Percentiles rank a stretch among this genome's conserved stretches.
These are phyloP conservation scores for Fusarium brevicatenulatum DNA, from an alignment of 2,329 filamentous ascomycete genomes.

Conservation along the genomic window DNA sequence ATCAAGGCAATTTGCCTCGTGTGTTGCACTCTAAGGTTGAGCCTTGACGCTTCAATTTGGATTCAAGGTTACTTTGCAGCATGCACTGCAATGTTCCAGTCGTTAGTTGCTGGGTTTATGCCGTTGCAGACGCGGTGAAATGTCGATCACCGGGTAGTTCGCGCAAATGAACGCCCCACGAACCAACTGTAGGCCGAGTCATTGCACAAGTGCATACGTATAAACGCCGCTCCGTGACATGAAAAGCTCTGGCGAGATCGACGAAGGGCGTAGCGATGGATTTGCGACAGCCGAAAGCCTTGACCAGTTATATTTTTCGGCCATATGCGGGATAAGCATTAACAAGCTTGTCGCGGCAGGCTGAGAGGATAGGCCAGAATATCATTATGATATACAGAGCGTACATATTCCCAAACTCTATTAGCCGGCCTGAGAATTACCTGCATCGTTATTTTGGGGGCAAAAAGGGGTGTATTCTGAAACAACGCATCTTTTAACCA, in stretches of 20 bases:
- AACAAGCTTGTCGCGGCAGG: not conserved
- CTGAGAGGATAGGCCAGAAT: not conserved
- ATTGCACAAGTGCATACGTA: slow-evolving; percentile 22
- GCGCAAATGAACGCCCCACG: slow-evolving; percentile 9
- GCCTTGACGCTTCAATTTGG: not conserved
- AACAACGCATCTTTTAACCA: not conserved
- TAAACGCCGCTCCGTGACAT: slow-evolving; percentile 12
- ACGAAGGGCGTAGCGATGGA: slow-evolving; percentile 25
- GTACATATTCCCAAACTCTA: not conserved
- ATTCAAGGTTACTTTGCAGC: not conserved
- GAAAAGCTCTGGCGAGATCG: slow-evolving; percentile 41
- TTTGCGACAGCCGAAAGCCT: slow-evolving; percentile 34
- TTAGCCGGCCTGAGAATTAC: not conserved
- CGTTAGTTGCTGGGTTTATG: not conserved
- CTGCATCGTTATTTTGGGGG: not conserved
- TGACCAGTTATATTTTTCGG: slow-evolving; percentile 32
- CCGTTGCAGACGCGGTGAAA: slow-evolving; percentile 2
- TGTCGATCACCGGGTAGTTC: slow-evolving; percentile 29
- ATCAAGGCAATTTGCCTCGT: not conserved
- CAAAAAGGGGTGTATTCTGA: slow-evolving; percentile 14
- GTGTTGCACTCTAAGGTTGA: not conserved
- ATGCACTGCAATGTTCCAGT: not conserved
- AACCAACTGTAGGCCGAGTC: slow-evolving; percentile 30
- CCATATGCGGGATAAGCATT: slow-evolving; percentile 4
- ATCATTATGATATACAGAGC: not conserved